phyloP scores from a whole-genome alignment of 2,329 filamentous ascomycete species.

The Cladosporium halotolerans region DNA sequence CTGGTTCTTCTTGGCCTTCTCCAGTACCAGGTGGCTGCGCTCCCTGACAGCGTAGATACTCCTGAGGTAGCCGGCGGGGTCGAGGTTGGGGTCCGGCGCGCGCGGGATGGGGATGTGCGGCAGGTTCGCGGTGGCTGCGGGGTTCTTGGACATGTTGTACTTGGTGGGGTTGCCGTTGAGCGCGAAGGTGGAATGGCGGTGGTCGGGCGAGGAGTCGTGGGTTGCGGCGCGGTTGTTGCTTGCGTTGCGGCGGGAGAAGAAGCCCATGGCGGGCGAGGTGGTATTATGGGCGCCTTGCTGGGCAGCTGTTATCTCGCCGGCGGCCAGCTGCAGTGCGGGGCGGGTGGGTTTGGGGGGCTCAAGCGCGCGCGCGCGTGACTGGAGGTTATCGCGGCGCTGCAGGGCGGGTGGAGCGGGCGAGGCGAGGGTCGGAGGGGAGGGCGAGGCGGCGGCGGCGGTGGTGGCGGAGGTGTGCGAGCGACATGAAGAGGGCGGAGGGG shows the following conservation, averaged over 20 bases:
- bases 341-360: neutral
- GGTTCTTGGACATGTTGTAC: constrained; percentile 32
- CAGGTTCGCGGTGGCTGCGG: constrained; percentile 39
- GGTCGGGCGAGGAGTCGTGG: constrained; percentile 11
- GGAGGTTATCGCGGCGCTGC: constrained; percentile 4
- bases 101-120: constrained; percentile 63
- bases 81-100: constrained; percentile 77
- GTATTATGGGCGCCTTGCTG: neutral
- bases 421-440: neutral
- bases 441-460: neutral
- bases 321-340: constrained; percentile 9
- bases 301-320: constrained; percentile 8
- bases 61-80: constrained; percentile 84
- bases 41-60: constrained; percentile 86
- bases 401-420: neutral
- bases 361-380: neutral
- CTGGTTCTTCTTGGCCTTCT: constrained; percentile 70
- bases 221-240: constrained; percentile 25
- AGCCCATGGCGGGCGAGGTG: constrained; percentile 37
- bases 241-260: constrained; percentile 47
- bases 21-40: constrained; percentile 63
- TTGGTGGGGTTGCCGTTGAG: constrained; percentile 12
- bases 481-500: neutral
- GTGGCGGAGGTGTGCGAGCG: neutral
- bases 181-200: constrained; percentile 16